phyloP scores from a whole-genome alignment of 1,284 basidiomycete genomes.

The Sporisorium iseilematis-ciliati region DNA sequence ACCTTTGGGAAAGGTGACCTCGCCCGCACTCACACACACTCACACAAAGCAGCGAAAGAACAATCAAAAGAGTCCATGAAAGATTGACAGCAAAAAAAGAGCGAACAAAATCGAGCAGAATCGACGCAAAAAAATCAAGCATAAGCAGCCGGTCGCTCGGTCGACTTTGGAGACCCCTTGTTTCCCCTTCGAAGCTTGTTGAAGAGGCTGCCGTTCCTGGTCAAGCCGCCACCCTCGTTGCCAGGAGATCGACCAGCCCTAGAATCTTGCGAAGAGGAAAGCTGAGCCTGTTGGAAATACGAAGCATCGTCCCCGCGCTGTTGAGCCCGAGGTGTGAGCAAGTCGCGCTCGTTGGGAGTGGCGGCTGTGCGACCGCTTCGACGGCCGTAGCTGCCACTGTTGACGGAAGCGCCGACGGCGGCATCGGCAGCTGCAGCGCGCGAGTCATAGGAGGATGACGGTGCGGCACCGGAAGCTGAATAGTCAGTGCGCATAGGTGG shows the following conservation, averaged over 20 bases:
- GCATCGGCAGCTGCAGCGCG: constrained; percentile 43
- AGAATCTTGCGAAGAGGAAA: constrained; percentile 17
- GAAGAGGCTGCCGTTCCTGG: constrained; percentile 44
- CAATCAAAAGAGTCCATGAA: background rate
- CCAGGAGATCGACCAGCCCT: constrained; percentile 23
- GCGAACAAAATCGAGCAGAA: background rate
- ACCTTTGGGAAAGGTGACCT: too few relatives aligned
- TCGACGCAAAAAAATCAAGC: constrained; percentile 12
- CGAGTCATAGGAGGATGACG: constrained; percentile 18
- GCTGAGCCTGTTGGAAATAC: constrained; percentile 25
- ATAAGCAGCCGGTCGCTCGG: constrained; percentile 37
- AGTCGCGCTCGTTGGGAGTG: constrained; percentile 33
- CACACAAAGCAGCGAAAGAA: background rate
- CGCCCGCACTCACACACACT: background rate
- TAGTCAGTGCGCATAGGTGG: constrained; percentile 38
- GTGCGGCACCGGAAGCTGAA: background rate
- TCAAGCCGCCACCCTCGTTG: constrained; percentile 23
- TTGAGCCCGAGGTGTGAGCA: constrained; percentile 33
- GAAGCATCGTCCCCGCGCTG: constrained; percentile 17
- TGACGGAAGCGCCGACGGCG: constrained; percentile 15
- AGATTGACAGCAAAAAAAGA: background rate
- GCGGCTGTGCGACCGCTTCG: constrained; percentile 17
- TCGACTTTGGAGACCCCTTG: constrained; percentile 31
- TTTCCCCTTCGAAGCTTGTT: constrained; percentile 42
- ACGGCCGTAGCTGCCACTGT: constrained; percentile 34